A percentile compares a stretch with the other conserved stretches of the same genome.
Evolutionary conservation across 2,329 filamentous ascomycete species (phyloP).

Genomic region (Aspergillus jensenii): DNA sequence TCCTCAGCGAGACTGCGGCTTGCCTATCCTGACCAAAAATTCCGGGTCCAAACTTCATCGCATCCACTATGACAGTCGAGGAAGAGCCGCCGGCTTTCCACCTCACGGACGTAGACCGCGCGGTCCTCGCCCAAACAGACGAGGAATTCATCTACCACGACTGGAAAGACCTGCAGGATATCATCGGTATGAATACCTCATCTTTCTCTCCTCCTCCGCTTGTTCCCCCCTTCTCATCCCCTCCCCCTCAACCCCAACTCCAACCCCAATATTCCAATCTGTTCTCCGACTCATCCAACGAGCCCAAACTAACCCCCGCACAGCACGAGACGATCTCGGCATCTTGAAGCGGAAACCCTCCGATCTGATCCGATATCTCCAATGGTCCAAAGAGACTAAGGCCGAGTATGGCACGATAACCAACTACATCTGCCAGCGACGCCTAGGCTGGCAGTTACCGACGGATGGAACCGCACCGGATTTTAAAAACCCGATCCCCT

Average conservation of each 20-base stretch:
- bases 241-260: constrained; percentile 2
- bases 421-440: constrained; percentile 56
- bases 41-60: constrained; percentile 4
- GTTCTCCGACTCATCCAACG: not conserved
- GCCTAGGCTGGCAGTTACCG: constrained; percentile 52
- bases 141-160: constrained; percentile 53
- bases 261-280: too few species aligned
- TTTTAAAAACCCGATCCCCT: constrained; percentile 51
- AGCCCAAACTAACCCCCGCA: constrained; percentile 12
- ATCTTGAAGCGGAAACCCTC: constrained; percentile 60
- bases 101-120: constrained; percentile 51
- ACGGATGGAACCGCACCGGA: constrained; percentile 19
- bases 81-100: constrained; percentile 42
- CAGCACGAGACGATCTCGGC: constrained; percentile 52
- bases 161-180: constrained; percentile 53
- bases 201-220: too few species aligned
- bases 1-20: not conserved
- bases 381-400: constrained; percentile 57
- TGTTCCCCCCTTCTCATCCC: not conserved
- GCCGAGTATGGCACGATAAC: constrained; percentile 56
- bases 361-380: constrained; percentile 59
- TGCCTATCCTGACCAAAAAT: constrained; percentile 17
- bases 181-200: constrained; percentile 47
- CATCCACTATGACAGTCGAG: constrained; percentile 11
- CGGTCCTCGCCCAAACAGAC: constrained; percentile 51